Base-by-base conservation (phyloP, 805 yeast species). In the Saccharomycopsis sp. region DNA sequence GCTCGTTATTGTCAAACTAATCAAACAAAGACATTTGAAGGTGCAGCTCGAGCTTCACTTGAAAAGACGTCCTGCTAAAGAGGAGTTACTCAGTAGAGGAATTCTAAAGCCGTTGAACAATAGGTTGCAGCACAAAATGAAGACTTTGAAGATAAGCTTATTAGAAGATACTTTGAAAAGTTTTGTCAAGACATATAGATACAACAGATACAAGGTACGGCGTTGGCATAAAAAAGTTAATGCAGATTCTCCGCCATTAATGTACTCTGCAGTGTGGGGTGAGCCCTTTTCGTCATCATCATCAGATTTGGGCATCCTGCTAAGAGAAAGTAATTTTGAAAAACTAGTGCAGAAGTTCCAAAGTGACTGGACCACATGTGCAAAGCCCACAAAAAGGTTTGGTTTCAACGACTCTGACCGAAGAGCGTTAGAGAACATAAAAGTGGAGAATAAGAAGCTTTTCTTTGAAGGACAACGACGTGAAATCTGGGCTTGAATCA, bases 131-230 rank as follows among this genome's bases (percentile, higher is more conserved):
- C 18, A n/a, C 16, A 44, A 52, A 34, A 41, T 58, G 16, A 51
- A 50, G 55, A n/a, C 21, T 2, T 34, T 58, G 2, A 51, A 41
- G n/a, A 29, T 23, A 24, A 47, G 34, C 29, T 15, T 55, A 21
- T 51, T 58, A 15, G 61, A 58, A 20, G 61, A 58, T 18, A 44
- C 52, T 20, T 46, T 58, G 14, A 55, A 51, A 23, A 52, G 20
- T 18, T 52, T 58, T 18, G 46, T 58, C 16, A 58, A 55, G 3
- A 55, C 57, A 3, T 57, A 57, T 23, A 53, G 41, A 37, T 50
- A 57, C 16, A 52, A 52, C 16, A 44, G 48, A 44, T 44, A 44
- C 12, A 44, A 44, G 16, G 7, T 44, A 44, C 18, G 21, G 4
- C 37, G 37, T 29, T 12, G 37, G 37, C 37, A 29, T 29, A 5